These are phyloP conservation scores for Scedosporium aurantiacum DNA, from an alignment of 2,329 filamentous ascomycete species.

Conservation along the genomic window DNA sequence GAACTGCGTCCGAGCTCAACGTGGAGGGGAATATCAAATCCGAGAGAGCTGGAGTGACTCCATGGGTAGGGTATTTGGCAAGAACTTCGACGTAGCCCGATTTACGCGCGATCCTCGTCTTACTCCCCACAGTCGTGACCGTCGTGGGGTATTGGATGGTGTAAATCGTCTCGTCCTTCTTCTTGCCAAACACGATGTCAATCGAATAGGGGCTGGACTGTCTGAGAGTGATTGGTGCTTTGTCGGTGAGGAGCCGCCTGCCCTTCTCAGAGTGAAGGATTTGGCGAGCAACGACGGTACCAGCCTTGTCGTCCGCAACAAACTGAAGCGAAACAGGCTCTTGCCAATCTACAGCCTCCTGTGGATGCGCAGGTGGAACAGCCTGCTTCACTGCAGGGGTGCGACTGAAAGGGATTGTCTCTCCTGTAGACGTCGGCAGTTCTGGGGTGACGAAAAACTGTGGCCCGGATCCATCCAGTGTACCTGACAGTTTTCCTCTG, in stretches of 20 bases:
- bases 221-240: conserved; percentile 22
- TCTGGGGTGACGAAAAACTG: neutral
- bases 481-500: neutral
- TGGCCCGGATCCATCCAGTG: neutral
- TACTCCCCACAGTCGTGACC: conserved; percentile 22
- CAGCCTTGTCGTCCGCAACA: conserved; percentile 18
- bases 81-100: conserved; percentile 34
- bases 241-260: conserved; percentile 26
- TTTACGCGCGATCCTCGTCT: conserved; percentile 29
- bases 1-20: conserved; percentile 18
- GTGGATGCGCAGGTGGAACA: neutral
- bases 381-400: neutral
- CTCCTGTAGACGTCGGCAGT: conserved; percentile 11
- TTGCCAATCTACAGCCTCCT: conserved; percentile 12
- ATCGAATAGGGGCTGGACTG: conserved; percentile 29
- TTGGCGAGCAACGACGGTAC: conserved; percentile 27
- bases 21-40: conserved; percentile 26
- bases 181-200: conserved; percentile 26
- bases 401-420: conserved; percentile 12
- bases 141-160: conserved; percentile 29
- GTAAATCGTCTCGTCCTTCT: conserved; percentile 15
- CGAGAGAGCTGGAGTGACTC: neutral
- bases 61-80: conserved; percentile 14
- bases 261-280: conserved; percentile 24
- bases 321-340: conserved; percentile 20